These are phyloP conservation scores for Ophiostoma quercus DNA, from an alignment of 2,329 filamentous ascomycete genomes.

Conservation along the genomic window DNA sequence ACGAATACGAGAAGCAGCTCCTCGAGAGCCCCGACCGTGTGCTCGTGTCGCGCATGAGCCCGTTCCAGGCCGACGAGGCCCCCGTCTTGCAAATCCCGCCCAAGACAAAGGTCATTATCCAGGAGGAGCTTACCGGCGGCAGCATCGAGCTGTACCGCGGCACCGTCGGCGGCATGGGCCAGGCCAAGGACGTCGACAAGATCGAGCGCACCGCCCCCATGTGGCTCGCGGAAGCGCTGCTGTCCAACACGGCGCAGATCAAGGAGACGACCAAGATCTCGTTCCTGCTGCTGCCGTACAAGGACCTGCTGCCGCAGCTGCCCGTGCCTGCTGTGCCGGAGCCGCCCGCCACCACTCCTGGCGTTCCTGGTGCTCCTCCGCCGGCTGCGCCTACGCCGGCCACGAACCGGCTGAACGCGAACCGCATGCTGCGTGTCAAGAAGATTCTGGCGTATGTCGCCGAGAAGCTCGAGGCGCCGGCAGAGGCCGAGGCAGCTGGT, in stretches of 20 bases:
- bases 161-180: constrained; percentile 69
- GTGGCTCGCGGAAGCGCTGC: constrained; percentile 85
- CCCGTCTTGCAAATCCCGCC: constrained; percentile 66
- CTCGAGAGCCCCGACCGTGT: constrained; percentile 48
- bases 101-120: constrained; percentile 62
- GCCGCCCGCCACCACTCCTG: not conserved
- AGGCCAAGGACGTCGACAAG: constrained; percentile 61
- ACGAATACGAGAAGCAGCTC: constrained; percentile 66
- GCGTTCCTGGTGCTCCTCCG: not conserved
- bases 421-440: constrained; percentile 90
- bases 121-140: constrained; percentile 62
- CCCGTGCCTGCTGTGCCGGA: constrained; percentile 44
- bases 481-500: constrained; percentile 20
- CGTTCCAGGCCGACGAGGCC: constrained; percentile 66
- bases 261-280: constrained; percentile 98
- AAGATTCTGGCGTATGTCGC: constrained; percentile 92
- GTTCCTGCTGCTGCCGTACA: constrained; percentile 79
- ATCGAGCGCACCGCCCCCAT: constrained; percentile 83
- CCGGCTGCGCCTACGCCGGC: constrained; percentile 47
- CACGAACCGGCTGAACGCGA: constrained; percentile 89
- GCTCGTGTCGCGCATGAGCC: constrained; percentile 60
- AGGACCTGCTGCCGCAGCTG: constrained; percentile 68
- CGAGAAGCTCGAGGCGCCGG: constrained; percentile 59
- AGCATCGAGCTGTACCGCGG: constrained; percentile 86
- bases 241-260: constrained; percentile 72